Conservation (phyloP, 495 filamentous ascomycete genomes). For the Beverwykella pulmonaria region DNA sequence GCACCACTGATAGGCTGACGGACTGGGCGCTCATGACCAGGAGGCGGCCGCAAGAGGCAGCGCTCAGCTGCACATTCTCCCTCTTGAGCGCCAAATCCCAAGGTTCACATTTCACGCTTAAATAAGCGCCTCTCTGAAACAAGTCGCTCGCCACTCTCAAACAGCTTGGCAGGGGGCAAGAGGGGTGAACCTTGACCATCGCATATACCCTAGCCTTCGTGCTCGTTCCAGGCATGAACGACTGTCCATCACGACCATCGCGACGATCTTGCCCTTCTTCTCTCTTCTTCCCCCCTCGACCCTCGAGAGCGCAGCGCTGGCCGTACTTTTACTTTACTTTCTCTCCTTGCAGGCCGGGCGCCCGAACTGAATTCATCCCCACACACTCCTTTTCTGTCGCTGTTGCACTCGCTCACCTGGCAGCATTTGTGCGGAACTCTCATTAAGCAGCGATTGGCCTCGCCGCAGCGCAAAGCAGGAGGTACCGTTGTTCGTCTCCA, state of each 20-base stretch:
- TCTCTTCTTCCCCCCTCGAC: background rate
- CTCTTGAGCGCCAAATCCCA: background rate
- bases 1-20: background rate
- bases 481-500: too few species aligned
- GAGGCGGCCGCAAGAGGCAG: background rate
- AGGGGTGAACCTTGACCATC: background rate
- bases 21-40: background rate
- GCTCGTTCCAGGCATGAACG: slow-evolving; percentile 20
- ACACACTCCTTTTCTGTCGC: slow-evolving; percentile 17
- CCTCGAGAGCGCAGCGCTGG: slow-evolving; percentile 18
- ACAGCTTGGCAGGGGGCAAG: background rate
- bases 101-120: background rate
- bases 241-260: slow-evolving; percentile 30
- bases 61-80: background rate
- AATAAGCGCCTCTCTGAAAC: background rate
- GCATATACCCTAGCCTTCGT: background rate
- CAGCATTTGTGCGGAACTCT: slow-evolving; percentile 4
- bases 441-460: background rate
- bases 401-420: slow-evolving; percentile 22
- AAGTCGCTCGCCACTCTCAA: background rate
- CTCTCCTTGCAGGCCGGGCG: slow-evolving; percentile 36
- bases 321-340: slow-evolving; percentile 14
- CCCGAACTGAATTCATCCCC: slow-evolving; percentile 6
- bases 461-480: too few species aligned
- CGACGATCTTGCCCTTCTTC: slow-evolving; percentile 2